Percentiles rank a stretch among this genome's conserved stretches.
These are phyloP conservation scores for Otatea glauca DNA, from an alignment of 176 grass and related monocot genomes.

Conservation along the genomic window DNA sequence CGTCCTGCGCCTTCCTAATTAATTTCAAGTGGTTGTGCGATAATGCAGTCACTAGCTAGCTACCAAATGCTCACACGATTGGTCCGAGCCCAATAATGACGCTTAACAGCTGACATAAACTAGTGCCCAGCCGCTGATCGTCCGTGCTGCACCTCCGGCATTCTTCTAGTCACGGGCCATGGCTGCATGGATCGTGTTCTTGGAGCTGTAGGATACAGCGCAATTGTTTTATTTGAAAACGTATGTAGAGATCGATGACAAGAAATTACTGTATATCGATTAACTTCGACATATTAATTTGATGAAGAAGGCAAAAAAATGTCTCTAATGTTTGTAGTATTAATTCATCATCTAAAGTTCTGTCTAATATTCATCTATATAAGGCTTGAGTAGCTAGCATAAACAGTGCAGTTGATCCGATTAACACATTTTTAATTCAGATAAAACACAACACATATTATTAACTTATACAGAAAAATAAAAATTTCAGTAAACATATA, in stretches of 20 bases:
- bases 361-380: not conserved
- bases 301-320: not conserved
- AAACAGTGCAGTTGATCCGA: not conserved
- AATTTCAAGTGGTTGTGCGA: conserved; percentile 47
- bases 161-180: conserved; percentile 42
- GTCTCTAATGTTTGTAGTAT: not conserved
- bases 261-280: not conserved
- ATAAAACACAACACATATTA: not conserved
- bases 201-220: conserved; percentile 29
- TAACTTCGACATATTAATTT: not conserved
- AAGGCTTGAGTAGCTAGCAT: not conserved
- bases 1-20: conserved; percentile 7
- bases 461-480: not conserved
- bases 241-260: conserved; percentile 16
- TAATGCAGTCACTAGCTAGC: conserved; percentile 29
- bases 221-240: conserved; percentile 2
- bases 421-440: not conserved
- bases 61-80: conserved; percentile 44
- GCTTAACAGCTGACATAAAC: conserved; percentile 50
- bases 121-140: conserved; percentile 49
- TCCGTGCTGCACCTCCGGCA: conserved; percentile 43
- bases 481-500: not conserved
- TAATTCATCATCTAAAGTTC: not conserved
- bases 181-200: conserved; percentile 51
- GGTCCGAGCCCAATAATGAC: conserved; percentile 44